phyloP scores from a whole-genome alignment of 495 filamentous ascomycete genomes.

The Penicillium bovifimosum region DNA sequence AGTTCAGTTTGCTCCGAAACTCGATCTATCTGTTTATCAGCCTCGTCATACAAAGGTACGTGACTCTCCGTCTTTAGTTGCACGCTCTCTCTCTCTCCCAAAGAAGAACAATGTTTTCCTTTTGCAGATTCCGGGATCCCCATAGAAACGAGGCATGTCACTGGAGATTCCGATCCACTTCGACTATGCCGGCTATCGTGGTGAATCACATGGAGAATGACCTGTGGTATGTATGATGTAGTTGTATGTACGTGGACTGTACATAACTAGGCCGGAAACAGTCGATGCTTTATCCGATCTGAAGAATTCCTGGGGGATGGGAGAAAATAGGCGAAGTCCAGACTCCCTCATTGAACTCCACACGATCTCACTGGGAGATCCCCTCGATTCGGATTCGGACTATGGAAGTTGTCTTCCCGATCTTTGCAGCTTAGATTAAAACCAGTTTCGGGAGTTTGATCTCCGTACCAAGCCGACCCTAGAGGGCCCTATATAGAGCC shows the following conservation, averaged over 20 bases:
- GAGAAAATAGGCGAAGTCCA: too few species aligned
- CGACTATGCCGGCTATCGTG: neutral
- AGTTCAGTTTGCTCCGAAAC: too few species aligned
- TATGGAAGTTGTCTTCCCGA: neutral
- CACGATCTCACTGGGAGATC: too few species aligned
- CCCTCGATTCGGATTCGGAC: neutral
- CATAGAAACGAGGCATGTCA: conserved; percentile 17
- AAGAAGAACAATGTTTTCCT: neutral
- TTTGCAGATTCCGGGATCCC: conserved; percentile 6
- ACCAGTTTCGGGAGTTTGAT: neutral
- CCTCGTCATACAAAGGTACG: neutral
- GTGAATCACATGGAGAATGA: neutral
- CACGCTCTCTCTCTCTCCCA: neutral
- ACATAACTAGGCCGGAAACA: neutral
- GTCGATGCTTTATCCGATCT: neutral
- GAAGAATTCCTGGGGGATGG: too few species aligned
- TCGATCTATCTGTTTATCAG: too few species aligned
- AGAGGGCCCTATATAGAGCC: too few species aligned
- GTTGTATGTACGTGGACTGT: neutral
- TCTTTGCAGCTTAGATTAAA: neutral
- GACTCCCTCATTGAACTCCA: too few species aligned
- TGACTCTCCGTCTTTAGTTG: neutral
- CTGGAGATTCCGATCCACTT: conserved; percentile 17
- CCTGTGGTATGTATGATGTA: neutral
- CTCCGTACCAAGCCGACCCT: neutral